phyloP scores from a whole-genome alignment of 495 filamentous ascomycete species.

The Delitschia confertaspora region DNA sequence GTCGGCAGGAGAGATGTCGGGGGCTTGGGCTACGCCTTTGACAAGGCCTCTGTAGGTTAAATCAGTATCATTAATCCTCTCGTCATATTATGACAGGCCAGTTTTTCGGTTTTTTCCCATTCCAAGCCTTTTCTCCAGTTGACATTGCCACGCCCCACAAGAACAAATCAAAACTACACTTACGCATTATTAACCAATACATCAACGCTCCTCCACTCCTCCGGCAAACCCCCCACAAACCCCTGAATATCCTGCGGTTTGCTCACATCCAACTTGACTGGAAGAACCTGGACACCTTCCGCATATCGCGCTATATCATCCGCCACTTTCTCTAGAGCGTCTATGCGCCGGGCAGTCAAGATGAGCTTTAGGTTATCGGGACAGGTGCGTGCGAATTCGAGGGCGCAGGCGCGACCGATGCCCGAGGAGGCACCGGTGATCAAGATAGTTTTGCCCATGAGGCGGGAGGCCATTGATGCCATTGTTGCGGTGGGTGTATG shows the following conservation, averaged over 20 bases:
- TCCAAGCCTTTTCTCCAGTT: too few species aligned
- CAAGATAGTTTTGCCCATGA: constrained; percentile 87
- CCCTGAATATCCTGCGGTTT: constrained; percentile 63
- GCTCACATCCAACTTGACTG: constrained; percentile 81
- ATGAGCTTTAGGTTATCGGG: constrained; percentile 77
- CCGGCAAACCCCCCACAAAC: constrained; percentile 66
- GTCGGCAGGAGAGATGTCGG: constrained; percentile 73
- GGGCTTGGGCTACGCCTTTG: constrained; percentile 78
- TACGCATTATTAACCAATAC: constrained; percentile 96
- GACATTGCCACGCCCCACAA: background rate
- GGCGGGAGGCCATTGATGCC: constrained; percentile 63
- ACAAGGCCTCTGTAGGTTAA: constrained; percentile 66
- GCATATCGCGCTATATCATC: constrained; percentile 74
- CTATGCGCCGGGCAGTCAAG: constrained; percentile 75
- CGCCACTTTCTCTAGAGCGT: constrained; percentile 66
- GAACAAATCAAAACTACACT: constrained; percentile 31
- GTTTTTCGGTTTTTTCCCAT: background rate
- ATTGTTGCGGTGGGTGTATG: constrained; percentile 11
- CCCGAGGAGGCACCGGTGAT: constrained; percentile 92
- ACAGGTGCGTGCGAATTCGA: constrained; percentile 84
- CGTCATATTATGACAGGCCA: background rate
- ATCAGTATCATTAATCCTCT: background rate
- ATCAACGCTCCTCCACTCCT: constrained; percentile 79
- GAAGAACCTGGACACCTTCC: constrained; percentile 69
- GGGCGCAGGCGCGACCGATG: constrained; percentile 75